Evolutionary conservation across 2,329 filamentous ascomycete genomes (phyloP).

Genomic region (Pestalotiopsis sp.): DNA sequence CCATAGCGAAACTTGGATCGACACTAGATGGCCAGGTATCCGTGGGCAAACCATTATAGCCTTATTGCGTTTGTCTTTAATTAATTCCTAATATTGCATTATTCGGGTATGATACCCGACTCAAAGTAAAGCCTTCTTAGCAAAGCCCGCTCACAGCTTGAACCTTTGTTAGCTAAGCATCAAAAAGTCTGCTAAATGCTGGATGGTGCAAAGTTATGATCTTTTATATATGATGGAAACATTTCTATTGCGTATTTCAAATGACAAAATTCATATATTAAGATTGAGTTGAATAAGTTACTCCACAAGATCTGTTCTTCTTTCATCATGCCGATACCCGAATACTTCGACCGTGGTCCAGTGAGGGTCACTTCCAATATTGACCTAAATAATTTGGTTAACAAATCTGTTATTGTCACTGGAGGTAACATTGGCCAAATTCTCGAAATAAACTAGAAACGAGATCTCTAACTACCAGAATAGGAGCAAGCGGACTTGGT

Average conservation of each 20-base stretch:
- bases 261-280: not conserved
- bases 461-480: not conserved
- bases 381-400: not conserved
- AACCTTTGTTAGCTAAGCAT: too few species aligned
- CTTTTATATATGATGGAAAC: not conserved
- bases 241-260: too few species aligned
- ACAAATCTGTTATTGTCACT: not conserved
- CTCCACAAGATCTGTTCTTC: not conserved
- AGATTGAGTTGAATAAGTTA: not conserved
- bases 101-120: too few species aligned
- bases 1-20: too few species aligned
- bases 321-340: not conserved
- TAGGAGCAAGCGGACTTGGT: conserved; percentile 8
- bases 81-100: too few species aligned
- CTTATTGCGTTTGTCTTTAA: too few species aligned
- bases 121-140: too few species aligned
- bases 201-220: too few species aligned
- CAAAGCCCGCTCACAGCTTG: too few species aligned
- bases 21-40: too few species aligned
- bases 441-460: not conserved
- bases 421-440: not conserved
- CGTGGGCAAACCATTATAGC: too few species aligned
- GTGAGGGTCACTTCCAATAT: not conserved
- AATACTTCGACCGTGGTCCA: not conserved
- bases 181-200: too few species aligned